Base-by-base conservation (phyloP, 257 asterid genomes). In the Ocimum tenuiflorum region DNA sequence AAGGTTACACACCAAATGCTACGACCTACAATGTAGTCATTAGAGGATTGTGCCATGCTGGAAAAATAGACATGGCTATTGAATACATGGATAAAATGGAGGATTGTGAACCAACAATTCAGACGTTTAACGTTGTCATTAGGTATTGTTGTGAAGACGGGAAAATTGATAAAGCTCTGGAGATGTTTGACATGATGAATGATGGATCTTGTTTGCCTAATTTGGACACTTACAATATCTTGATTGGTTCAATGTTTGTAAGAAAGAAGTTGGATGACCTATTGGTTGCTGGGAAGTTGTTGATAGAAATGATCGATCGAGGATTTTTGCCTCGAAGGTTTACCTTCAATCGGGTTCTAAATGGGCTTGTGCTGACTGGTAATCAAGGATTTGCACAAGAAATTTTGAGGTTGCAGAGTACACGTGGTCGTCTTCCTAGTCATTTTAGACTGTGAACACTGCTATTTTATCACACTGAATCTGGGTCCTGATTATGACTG, bases 341-440 rank as follows among this genome's bases (percentile, higher is more conserved):
- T 73, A 92, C 86, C 35, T 80, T 89, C 73, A 89, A 92, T 71
- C 80, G 94, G 36, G 91, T 92, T 17, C 71, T 89, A 29, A 89
- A 88, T 58, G 99, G 97, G 59, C 97, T 89, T 72, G 73, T 89
- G 80, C 75, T 92, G 41, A 89, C 97, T 23, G 97, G 99, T 57
- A 92, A 89, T 75, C 99, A 92, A 81, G 83, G 60, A 2, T 82
- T 83, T 69, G 96, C 96, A 0, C 88, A 76, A 60, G 86, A 89
- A 77, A 88, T 92, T 63, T 74, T 92, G 80, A 79, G 88, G 68
- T 29, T 75, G 73, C 84, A 77, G 66, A 83, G 89, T 78, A 73
- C 68, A 75, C 62, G 62, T 70, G 85, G 95, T 20, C 65, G 78
- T 35, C 74, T 92, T 78, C 87, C 95, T 53, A 81, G 75, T 18